These are phyloP conservation scores for Chrysoporthe deuterocubensis DNA, from an alignment of 2,329 filamentous ascomycete genomes.

Conservation along the genomic window DNA sequence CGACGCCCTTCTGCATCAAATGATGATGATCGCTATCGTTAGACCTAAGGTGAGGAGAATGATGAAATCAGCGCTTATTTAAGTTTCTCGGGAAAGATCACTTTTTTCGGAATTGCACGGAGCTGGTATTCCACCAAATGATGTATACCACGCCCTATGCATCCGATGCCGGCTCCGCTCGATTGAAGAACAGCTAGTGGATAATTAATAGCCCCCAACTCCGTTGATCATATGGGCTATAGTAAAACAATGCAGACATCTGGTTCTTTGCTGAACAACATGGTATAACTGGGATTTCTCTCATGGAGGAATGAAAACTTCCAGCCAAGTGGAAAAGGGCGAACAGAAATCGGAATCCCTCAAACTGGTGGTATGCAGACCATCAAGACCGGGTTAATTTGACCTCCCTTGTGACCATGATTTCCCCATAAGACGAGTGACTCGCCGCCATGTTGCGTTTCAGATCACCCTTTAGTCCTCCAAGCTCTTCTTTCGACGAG, in stretches of 20 bases:
- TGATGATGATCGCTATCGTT: too few species aligned
- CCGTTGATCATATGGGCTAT: too few species aligned
- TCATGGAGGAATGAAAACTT: too few species aligned
- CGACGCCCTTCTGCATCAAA: too few species aligned
- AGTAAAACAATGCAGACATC: too few species aligned
- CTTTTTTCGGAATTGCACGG: not conserved
- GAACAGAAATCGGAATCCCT: too few species aligned
- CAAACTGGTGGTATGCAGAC: not conserved
- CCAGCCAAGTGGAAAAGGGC: too few species aligned
- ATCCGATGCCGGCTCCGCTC: not conserved
- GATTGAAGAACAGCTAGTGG: not conserved
- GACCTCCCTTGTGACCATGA: conserved; percentile 21
- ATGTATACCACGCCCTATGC: not conserved
- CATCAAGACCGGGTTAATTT: conserved; percentile 14
- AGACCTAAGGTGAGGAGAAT: too few species aligned
- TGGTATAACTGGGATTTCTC: too few species aligned
- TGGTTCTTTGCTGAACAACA: too few species aligned
- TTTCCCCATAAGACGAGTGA: not conserved
- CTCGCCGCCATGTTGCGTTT: not conserved
- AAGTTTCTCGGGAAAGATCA: not conserved
- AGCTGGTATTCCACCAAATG: not conserved
- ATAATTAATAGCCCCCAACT: not conserved
- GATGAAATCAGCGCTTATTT: too few species aligned
- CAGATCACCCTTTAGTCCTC: not conserved
- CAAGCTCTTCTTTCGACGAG: not conserved